Conservation (phyloP, 345 rosid genomes). For the Gossypium raimondii region DNA sequence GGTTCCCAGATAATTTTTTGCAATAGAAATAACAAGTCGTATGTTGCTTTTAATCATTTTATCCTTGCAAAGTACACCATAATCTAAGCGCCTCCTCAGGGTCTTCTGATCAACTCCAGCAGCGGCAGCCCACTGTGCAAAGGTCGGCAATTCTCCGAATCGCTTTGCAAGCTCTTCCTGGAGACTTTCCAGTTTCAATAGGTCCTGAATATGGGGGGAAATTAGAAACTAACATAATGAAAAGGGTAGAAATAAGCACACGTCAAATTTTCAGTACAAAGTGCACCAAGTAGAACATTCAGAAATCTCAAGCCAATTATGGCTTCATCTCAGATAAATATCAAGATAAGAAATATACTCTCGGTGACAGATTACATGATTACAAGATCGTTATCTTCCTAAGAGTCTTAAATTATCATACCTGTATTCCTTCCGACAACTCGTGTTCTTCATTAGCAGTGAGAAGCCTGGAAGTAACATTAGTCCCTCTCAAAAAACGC, state of each 20-base stretch:
- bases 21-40: constrained; percentile 93
- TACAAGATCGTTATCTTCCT: background rate
- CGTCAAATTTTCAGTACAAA: too few relatives aligned
- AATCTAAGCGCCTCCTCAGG: constrained; percentile 59
- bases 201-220: constrained; percentile 45
- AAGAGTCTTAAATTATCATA: constrained; percentile 20
- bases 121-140: constrained; percentile 89
- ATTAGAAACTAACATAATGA: constrained; percentile 14
- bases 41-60: constrained; percentile 92
- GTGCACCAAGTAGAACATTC: background rate
- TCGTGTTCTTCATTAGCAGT: constrained; percentile 72
- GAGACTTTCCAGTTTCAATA: constrained; percentile 79
- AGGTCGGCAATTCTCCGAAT: constrained; percentile 65
- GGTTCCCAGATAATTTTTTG: constrained; percentile 83
- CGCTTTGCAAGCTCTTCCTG: constrained; percentile 66
- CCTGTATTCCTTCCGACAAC: constrained; percentile 94
- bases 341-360: background rate
- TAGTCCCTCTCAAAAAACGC: constrained; percentile 68
- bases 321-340: background rate
- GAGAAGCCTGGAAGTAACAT: constrained; percentile 68
- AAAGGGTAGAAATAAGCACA: background rate
- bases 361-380: background rate
- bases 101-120: constrained; percentile 75
- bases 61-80: constrained; percentile 77
- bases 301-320: background rate